Conservation (phyloP, 23 red algal genomes). For the Gracilariopsis chorda region DNA sequence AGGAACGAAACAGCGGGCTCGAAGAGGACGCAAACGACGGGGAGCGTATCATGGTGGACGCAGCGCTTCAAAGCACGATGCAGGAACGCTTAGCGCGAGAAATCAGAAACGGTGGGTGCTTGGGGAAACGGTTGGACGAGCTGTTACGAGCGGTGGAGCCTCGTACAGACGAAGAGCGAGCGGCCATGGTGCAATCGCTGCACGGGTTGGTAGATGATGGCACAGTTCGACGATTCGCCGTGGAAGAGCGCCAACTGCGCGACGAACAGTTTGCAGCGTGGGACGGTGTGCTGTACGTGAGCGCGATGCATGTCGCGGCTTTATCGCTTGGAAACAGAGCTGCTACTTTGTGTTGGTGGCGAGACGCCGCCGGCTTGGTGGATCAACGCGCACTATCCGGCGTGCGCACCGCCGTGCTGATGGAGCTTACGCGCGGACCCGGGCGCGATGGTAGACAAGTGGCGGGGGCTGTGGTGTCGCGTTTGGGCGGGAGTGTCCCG, state of each 20-base stretch:
- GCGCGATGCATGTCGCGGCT: neutral
- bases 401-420: neutral
- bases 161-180: neutral
- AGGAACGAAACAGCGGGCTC: too few relatives aligned
- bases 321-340: neutral
- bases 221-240: neutral
- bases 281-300: constrained; percentile 4
- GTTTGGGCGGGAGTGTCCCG: neutral
- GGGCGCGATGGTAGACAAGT: neutral
- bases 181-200: neutral
- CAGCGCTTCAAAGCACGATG: neutral
- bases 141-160: neutral
- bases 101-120: neutral
- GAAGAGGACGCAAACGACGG: neutral
- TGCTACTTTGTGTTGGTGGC: neutral
- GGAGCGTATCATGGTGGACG: neutral
- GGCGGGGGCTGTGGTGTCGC: neutral
- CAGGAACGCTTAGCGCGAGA: neutral
- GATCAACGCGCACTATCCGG: neutral
- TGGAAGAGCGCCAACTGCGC: neutral
- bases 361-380: neutral
- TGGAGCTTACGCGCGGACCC: neutral
- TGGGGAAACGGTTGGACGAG: neutral
- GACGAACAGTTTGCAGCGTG: neutral
- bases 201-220: neutral